Evolutionary conservation across 331 rosid species (phyloP), one percentile per base, ranked within the genome.

Genomic region (Prunus yedoensis): DNA sequence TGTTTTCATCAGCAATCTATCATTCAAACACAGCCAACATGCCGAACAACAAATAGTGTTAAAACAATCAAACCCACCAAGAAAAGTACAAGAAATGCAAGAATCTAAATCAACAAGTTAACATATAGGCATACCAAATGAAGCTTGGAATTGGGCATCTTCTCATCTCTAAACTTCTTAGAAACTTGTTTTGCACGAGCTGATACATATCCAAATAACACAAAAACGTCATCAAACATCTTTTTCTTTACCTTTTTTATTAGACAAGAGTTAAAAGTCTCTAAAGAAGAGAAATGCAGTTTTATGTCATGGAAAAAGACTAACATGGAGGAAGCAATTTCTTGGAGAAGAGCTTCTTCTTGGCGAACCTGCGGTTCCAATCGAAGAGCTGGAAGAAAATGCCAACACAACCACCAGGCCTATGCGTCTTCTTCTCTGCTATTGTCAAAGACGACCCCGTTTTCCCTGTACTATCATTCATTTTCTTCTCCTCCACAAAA

Each of bases 361-460:
- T 88, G 64, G 93, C 85, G 30, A 94, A 85, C 77, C 82, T 86
- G 60, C 89, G 82, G 83, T 94, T 94, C 98, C 96, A 94, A 78
- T 94, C 96, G 68, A 94, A 84, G 73, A 94, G 96, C 86, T 94
- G 96, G 76, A 90, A 88, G 97, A 94, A 90, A 81, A 94, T 86
- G 28, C 98, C 96, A 63, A 74, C 87, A 75, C 97, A 94, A 66
- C 97, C 98, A 79, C 96, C 97, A 10, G 89, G 87, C 70, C 76
- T 88, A 12, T 81, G 94, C 35, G 77, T 80, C 79, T 87, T 84
- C 87, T 84, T 92, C 80, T 94, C 98, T 0, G 91, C 51, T 54
- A 94, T 87, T 5, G 90, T 89, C 75, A 94, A 83, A 79, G 74
- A 84, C 41, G 93, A 82, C 74, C 80, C 78, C 69, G 76, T 66